Base-by-base conservation (phyloP, 2,329 filamentous ascomycete species). In the Penicillium sp. region DNA sequence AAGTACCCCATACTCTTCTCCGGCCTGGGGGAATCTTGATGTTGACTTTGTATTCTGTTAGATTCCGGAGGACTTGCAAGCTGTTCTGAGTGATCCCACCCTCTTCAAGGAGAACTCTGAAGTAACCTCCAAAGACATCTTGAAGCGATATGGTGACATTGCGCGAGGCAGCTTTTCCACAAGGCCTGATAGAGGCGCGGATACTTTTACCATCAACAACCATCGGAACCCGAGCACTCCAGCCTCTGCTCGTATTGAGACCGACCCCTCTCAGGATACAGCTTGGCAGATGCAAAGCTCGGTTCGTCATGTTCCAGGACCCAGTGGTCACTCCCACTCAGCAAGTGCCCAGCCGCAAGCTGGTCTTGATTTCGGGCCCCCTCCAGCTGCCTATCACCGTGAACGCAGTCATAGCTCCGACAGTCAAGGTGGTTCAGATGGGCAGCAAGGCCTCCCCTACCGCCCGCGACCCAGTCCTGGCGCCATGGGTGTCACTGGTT, bases 51-150 rank as follows among this genome's bases (percentile, higher is more conserved):
- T 51, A 39, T 55, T 61, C 20, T 43, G 38, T 38, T 41, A 98
- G 95, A 92, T 99, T 49, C 95, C 95, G 0, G 92, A 96, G 73
- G 93, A 98, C 72, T 84, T 99, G 28, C 88, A 93, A 70, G 89
- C 90, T 55, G 88, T 97, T 54, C 83, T 98, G 28, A 91, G 89
- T 72, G 94, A 99, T 75, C 88, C 88, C 4, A 85, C 85, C 22
- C 85, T 96, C 54, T 94, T 96, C 77, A 91, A 88, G 73, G 90
- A 87, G 70, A 88, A 85, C 64, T 88, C 90, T 48, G 94, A 99
- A 61, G 88, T 97, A 63, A 97, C 94, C 1, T 96, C 93, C 5
- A 99, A 99, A 76, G 95, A 99, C 71, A 98, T 99, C 56, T 83
- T 99, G 54, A 96, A 94, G 75, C 88, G 92, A 58, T 97, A 96